Percentiles rank a stretch among this genome's conserved stretches.
Evolutionary conservation across 805 yeast species (phyloP).

Genomic region (Candida corydali): DNA sequence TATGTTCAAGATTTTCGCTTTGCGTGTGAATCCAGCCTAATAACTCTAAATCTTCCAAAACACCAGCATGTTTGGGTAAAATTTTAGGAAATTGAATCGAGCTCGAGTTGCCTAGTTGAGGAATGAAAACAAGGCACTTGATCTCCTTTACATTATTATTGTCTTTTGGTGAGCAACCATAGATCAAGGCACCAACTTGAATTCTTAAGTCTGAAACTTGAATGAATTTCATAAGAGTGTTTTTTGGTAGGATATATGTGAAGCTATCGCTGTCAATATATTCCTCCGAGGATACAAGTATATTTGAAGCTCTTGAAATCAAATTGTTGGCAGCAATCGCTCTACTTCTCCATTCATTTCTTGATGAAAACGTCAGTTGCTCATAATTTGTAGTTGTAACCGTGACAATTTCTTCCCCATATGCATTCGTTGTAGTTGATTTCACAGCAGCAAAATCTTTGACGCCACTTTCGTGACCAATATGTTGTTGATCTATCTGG

Average conservation of each 20-base stretch:
- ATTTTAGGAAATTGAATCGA: slow-evolving; percentile 56
- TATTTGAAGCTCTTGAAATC: slow-evolving; percentile 65
- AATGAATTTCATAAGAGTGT: slow-evolving; percentile 70
- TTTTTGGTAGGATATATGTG: slow-evolving; percentile 81
- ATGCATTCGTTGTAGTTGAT: slow-evolving; percentile 81
- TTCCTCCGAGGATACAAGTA: slow-evolving; percentile 68
- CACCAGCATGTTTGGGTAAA: slow-evolving; percentile 32
- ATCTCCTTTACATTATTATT: slow-evolving; percentile 75
- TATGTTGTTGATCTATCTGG: slow-evolving; percentile 52
- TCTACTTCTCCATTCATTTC: slow-evolving; percentile 85
- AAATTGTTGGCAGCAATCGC: slow-evolving; percentile 77
- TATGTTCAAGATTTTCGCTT: slow-evolving; percentile 51
- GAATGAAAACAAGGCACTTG: slow-evolving; percentile 69
- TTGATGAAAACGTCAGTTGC: slow-evolving; percentile 76
- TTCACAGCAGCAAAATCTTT: slow-evolving; percentile 69
- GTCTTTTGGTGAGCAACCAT: slow-evolving; percentile 75
- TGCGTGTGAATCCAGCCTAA: slow-evolving; percentile 96
- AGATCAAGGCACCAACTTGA: slow-evolving; percentile 78
- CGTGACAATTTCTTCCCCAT: slow-evolving; percentile 93
- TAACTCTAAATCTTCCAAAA: slow-evolving; percentile 54
- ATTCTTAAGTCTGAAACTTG: slow-evolving; percentile 76
- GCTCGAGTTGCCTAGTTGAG: slow-evolving; percentile 77
- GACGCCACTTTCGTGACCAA: slow-evolving; percentile 40
- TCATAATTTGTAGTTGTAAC: slow-evolving; percentile 90
- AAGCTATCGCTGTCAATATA: slow-evolving; percentile 48